Evolutionary conservation across 306 rosid genomes (phyloP).

Genomic region (Malus sieversii): DNA sequence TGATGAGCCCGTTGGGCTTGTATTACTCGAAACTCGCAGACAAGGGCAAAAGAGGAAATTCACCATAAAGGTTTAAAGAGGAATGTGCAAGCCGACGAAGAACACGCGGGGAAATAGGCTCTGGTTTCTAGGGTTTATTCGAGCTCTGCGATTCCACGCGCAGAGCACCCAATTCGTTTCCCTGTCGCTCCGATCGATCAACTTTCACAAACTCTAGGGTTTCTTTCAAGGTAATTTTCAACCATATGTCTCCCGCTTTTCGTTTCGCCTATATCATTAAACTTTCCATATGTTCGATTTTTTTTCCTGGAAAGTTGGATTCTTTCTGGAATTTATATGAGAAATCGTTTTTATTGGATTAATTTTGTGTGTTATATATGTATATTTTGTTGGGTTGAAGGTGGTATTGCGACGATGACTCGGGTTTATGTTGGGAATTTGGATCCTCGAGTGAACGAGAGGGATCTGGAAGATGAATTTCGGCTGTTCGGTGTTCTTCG

Average conservation of each 20-base stretch:
- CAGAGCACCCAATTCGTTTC: not conserved
- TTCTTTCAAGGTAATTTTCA: not conserved
- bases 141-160: not conserved
- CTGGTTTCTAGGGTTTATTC: not conserved
- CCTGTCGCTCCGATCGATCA: not conserved
- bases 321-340: not conserved
- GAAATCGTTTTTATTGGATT: not conserved
- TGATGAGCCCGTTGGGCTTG: not conserved
- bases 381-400: conserved; percentile 17
- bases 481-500: conserved; percentile 83
- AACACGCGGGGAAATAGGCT: not conserved
- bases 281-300: not conserved
- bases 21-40: not conserved
- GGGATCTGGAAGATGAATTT: conserved; percentile 91
- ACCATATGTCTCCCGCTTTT: not conserved
- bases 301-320: not conserved
- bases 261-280: not conserved
- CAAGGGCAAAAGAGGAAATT: no score
- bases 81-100: not conserved
- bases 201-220: not conserved
- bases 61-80: not conserved
- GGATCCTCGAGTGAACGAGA: conserved; percentile 84
- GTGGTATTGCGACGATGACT: conserved; percentile 45
- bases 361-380: not conserved
- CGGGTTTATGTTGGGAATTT: conserved; percentile 84